These are phyloP conservation scores for Neurospora cerealis DNA, from an alignment of 495 filamentous ascomycete species.

Conservation along the genomic window DNA sequence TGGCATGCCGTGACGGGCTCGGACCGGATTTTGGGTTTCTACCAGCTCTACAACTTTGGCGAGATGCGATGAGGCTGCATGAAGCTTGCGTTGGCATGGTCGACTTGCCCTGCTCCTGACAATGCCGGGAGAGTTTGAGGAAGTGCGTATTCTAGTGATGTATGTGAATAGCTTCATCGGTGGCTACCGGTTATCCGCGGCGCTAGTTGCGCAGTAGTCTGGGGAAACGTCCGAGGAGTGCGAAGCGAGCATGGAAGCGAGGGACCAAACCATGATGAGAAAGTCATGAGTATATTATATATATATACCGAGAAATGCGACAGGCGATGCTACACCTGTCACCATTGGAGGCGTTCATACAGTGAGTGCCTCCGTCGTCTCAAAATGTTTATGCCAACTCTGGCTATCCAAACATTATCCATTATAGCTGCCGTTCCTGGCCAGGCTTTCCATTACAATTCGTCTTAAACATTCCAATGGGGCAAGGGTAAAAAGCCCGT, in stretches of 20 bases:
- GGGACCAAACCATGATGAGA: not conserved
- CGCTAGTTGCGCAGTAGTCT: not conserved
- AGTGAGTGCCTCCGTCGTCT: not conserved
- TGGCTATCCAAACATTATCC: not conserved
- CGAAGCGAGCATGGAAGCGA: not conserved
- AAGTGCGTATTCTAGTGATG: not conserved
- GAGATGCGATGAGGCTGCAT: not conserved
- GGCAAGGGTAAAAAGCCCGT: not conserved
- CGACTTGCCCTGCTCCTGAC: not conserved
- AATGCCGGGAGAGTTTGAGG: not conserved
- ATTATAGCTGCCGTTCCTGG: not conserved
- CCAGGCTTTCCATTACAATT: not conserved
- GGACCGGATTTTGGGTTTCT: not conserved
- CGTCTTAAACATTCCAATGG: not conserved
- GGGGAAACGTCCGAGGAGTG: not conserved
- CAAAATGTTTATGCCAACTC: not conserved
- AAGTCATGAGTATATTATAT: not conserved
- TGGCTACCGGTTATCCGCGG: not conserved
- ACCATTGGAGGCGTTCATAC: not conserved
- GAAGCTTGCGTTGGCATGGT: not conserved
- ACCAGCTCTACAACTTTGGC: not conserved
- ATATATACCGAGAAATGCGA: not conserved
- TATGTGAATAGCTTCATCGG: not conserved
- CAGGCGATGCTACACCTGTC: not conserved
- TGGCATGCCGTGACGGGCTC: not conserved